Base-by-base conservation (phyloP, 1,284 basidiomycete species). In the Irpex sp. region DNA sequence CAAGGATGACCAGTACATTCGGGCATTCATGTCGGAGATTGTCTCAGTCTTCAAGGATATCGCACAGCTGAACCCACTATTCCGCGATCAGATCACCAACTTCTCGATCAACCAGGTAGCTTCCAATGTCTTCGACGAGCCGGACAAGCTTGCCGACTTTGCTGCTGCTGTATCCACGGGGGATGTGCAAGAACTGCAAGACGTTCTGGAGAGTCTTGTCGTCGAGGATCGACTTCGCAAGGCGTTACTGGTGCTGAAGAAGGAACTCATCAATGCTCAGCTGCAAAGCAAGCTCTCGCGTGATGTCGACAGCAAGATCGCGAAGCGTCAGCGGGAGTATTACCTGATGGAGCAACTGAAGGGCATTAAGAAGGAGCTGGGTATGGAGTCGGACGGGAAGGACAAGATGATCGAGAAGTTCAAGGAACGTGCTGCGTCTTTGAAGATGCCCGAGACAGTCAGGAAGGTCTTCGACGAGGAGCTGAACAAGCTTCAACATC, bases 41-140 rank as follows among this genome's bases (percentile, higher is more conserved):
- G 94, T 99, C 67, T 92, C 92, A 57, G 95, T 98, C 38, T 98
- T 99, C 86, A 99, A 98, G 82, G 96, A 98, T 75, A 98, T 99
- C 67, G 96, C 97, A 0, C 94, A 97, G 74, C 84, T 98, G 60
- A 98, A 97, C 78, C 96, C 96, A 0, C 87, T 98, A 66, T 98
- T 99, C 89, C 91, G 97, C 59, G 97, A 98, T 79, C 97, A 98
- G 76, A 97, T 97, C 68, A 94, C 94, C 70, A 97, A 96, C 76
- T 98, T 98, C 77, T 94, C 92, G 19, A 97, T 97, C 77, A 94
- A 93, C 73, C 95, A 97, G 76, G 90, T 94, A 58, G 92, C 96
- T 4, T 88, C 93, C n/a, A 98, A 97, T 76, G 94, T 99, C 62
- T 98, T 99, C 71, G 97, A 98, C 73, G 96, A 98, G 73, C 97